Conservation (phyloP, 345 rosid species). For the Abelmoschus esculentus region DNA sequence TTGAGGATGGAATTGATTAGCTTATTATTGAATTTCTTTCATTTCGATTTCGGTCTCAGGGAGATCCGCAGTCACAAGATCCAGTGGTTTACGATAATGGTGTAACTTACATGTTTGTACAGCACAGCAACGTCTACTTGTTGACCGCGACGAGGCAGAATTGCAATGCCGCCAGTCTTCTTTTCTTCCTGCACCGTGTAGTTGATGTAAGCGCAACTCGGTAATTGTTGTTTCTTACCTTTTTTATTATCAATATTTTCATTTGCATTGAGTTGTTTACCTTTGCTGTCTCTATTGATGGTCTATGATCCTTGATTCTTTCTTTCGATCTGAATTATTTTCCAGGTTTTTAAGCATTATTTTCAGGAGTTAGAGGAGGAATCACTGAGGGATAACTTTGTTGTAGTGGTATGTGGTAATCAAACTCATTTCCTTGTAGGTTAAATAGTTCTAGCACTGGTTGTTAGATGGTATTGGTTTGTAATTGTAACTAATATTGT, state of each 20-base stretch:
- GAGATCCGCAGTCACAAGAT: conserved; percentile 94
- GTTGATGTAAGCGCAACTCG: conserved; percentile 62
- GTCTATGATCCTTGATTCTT: not conserved
- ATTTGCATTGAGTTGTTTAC: not conserved
- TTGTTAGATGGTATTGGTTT: not conserved
- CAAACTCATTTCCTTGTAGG: not conserved
- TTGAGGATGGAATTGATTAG: not conserved
- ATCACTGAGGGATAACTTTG: conserved; percentile 94
- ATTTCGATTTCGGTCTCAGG: conserved; percentile 35
- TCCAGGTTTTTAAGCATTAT: conserved; percentile 92
- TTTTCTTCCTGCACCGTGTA: conserved; percentile 79
- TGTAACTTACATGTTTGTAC: conserved; percentile 85
- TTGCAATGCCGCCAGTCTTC: conserved; percentile 92
- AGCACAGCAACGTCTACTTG: conserved; percentile 85
- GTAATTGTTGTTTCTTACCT: conserved; percentile 5
- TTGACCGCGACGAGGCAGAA: conserved; percentile 91
- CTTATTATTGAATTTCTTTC: conserved; percentile 3
- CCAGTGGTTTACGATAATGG: conserved; percentile 97
- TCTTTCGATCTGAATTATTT: not conserved
- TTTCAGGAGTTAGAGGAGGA: conserved; percentile 96
- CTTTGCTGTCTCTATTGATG: not conserved
- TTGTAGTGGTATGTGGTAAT: conserved; percentile 71
- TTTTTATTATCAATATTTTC: not conserved
- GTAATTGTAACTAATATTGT: not conserved
- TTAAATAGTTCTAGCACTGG: not conserved